Evolutionary conservation across 139 green algal species (phyloP), one percentile per base, ranked within the genome.

Genomic region (Chlamydomonas sp.): DNA sequence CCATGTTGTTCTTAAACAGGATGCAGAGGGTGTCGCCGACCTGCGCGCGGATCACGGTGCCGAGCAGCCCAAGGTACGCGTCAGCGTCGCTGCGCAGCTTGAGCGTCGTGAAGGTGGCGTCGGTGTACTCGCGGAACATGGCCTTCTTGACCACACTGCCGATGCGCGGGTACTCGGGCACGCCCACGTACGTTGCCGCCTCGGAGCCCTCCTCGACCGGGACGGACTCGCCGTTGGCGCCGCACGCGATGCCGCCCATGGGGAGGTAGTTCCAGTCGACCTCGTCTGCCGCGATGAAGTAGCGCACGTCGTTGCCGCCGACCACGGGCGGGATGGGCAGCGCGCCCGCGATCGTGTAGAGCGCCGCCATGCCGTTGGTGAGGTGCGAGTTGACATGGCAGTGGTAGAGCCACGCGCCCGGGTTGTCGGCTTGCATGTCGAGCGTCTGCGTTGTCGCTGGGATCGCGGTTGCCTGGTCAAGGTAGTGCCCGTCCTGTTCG

Each of bases 91-190:
- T 20, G n/a, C 77, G 71, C 24, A 62, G 29, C 64, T 72, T 73
- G 4, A 48, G 22, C 3, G 33, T 68, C 0, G 65, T 87, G 80
- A 90, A 93, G n/a, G 62, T 88, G 54, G 37, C 83, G 58, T 93
- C 84, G 0, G 83, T 91, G 77, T 89, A 93, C 73, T 89, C 81
- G 2, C 80, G 3, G 65, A 83, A 91, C n/a, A 67, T 47, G 0
- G 76, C 84, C 79, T 90, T 90, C 35, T 74, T 35, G 48, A 81
- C 85, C 48, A n/a, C n/a, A n/a, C 58, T 65, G 34, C 85, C 87
- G 24, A 88, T 77, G 39, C 63, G 50, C 47, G 60, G 50, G 43
- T 47, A 48, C 29, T 58, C 69, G 20, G n/a, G n/a, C 33, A 36
- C 20, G 31, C 69, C 65, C 47, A 86, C 50, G 67, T 79, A 85